Base-by-base conservation (phyloP, 495 filamentous ascomycete species). In the Parathielavia appendiculata region DNA sequence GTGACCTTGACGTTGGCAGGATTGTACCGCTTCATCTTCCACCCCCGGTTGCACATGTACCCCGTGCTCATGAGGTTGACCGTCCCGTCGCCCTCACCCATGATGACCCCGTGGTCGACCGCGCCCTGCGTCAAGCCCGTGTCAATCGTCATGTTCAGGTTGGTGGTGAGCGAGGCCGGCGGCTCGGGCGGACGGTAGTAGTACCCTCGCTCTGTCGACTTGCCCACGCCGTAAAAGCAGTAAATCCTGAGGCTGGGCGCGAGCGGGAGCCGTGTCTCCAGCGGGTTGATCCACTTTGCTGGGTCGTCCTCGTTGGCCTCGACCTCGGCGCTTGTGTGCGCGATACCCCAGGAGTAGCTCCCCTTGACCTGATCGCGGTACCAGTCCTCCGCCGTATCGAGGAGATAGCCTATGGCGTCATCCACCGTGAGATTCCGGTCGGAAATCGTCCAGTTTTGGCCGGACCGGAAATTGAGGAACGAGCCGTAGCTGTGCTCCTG, bases 11-110 rank as follows among this genome's bases (percentile, higher is more conserved):
- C 79, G 0, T 85, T 84, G 0, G 90, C 88, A 1, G 93, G 93
- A 68, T 98, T 98, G 65, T 92, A 98, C 19, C 93, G 82, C 66
- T 90, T 91, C 64, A 97, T 88, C 51, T 83, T 81, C 93, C 93
- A 98, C 23, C 93, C 93, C 66, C 87, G 88, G 61, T 88, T 84
- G 71, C 93, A 98, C 93, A 98, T 97, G 67, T 97, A 98, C 4
- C 91, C 93, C 4, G 82, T 84, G 62, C 88, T 92, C 46, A 98
- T 73, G 8, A 98, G 71, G 52, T 89, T 91, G 56, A 97, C 92
- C 4, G 93, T 98, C 7, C 93, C 93, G 66, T 98, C 93, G 13
- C 93, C 93, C 70, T 97, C 93, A 40, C 92, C 92, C 76, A 95
- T 85, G 43, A 95, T 75, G 32, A 98, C 90, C 41, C 95, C 93